These are phyloP conservation scores for Porodaedalea pini DNA, from an alignment of 1,284 basidiomycete genomes.

Conservation along the genomic window DNA sequence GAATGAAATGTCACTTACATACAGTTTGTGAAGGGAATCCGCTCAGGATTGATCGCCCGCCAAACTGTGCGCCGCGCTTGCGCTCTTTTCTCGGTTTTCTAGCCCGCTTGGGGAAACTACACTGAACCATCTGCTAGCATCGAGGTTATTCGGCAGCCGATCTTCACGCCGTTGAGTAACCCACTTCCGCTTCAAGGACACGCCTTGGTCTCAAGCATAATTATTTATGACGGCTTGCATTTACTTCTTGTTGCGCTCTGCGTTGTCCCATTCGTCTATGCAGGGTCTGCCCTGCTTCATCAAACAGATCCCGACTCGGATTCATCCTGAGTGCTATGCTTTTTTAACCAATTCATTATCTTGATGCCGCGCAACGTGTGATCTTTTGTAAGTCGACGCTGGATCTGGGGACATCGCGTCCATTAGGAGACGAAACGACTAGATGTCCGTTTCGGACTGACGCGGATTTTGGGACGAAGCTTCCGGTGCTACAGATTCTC, in stretches of 20 bases:
- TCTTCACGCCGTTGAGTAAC: background rate
- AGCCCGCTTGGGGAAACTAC: background rate
- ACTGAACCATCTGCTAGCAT: background rate
- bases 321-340: background rate
- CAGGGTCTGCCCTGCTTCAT: background rate
- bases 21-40: background rate
- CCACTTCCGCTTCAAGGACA: too few relatives aligned
- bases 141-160: conserved; percentile 6
- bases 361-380: background rate
- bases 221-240: background rate
- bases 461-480: background rate
- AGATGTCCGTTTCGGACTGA: conserved; percentile 5
- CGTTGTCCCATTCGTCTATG: background rate
- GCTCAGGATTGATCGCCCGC: background rate
- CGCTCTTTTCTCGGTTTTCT: background rate
- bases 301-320: background rate
- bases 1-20: background rate
- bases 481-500: conserved; percentile 1
- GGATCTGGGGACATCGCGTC: background rate
- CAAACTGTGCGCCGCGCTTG: background rate
- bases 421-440: background rate
- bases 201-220: background rate
- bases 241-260: background rate
- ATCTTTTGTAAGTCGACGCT: background rate
- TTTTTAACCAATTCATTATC: background rate